Percentiles rank a stretch among this genome's conserved stretches.
phyloP scores from a whole-genome alignment of 2,329 filamentous ascomycete genomes.

The Curvularia spicifera region DNA sequence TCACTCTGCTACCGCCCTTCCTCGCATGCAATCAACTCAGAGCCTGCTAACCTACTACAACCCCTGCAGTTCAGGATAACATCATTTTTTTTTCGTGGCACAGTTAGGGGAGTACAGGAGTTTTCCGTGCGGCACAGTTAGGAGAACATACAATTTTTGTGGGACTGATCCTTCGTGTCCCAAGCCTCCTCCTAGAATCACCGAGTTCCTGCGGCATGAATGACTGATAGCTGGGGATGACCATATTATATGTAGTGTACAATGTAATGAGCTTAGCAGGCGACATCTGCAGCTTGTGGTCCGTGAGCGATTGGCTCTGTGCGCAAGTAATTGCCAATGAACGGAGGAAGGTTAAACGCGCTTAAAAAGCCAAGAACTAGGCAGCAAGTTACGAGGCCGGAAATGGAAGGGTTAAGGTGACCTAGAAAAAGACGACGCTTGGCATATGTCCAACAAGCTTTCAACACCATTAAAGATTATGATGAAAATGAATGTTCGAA shows the following conservation, averaged over 20 bases:
- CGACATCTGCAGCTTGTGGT: not conserved
- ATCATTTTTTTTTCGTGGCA: not conserved
- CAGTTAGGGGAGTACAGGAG: not conserved
- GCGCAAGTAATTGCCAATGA: not conserved
- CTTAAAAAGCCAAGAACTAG: not conserved
- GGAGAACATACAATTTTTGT: not conserved
- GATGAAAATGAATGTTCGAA: no score
- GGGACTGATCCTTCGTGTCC: not conserved
- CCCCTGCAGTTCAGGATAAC: not conserved
- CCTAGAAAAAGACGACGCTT: no score
- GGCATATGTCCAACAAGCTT: no score
- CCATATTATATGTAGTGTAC: not conserved
- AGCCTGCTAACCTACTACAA: not conserved
- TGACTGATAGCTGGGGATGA: no score
- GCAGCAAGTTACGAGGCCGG: not conserved
- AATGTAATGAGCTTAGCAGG: not conserved
- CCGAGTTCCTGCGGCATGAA: not conserved
- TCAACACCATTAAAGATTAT: no score
- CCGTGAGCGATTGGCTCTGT: no score
- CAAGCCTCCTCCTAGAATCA: not conserved
- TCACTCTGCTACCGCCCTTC: not conserved
- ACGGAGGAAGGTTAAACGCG: not conserved
- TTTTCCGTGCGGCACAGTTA: not conserved
- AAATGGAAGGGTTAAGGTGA: not conserved
- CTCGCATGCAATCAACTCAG: not conserved